Evolutionary conservation across 805 yeast species (phyloP), one percentile per base, ranked within the genome.

Genomic region (Zygoascus tannicola): DNA sequence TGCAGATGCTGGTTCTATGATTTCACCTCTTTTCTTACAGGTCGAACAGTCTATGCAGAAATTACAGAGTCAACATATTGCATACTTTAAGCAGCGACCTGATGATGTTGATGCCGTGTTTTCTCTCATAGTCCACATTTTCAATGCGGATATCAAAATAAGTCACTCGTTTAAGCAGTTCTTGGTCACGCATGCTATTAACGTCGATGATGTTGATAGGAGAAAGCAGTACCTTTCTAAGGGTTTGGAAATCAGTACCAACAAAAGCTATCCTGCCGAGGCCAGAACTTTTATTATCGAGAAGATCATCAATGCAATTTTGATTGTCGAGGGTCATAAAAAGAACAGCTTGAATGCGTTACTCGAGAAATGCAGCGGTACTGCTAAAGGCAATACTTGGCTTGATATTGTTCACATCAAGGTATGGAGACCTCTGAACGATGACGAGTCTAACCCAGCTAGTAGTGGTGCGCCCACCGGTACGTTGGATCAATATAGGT

Each of bases 401-500:
- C 63, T 90, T 30, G 71, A 70, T 12, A 50, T 69, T 7, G 71
- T 90, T 2, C 78, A 76, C 50, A 66, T 69, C 5, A 73, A 75
- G 45, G 69, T 92, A 4, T 92, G 98, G 98, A 72, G 75, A 49
- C 73, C 81, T 0, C 69, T 57, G 3, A 16, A 22, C 12, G 43
- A 74, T 1, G 68, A 72, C 42, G 80, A 78, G 39, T 44, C 67
- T 72, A 32, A 67, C 14, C 12, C 10, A 8, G 30, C 30, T 26
- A 16, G 22, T n/a, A 41, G 75, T 1, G 68, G 71, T 41, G 80
- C 78, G 39, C 45, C 67, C 72, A 73, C 86, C 1, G 92, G 90
- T 2, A 69, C 78, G 3, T 71, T 79, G 50, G 97, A 92, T 56
- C 68, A 73, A 32, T 81, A 76, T 62, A 70, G 95, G 45, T 75